Evolutionary conservation across 768 basidiomycete genomes (phyloP), one percentile per base, ranked within the genome.

Genomic region (Cystobasidiopsis lactophilus): DNA sequence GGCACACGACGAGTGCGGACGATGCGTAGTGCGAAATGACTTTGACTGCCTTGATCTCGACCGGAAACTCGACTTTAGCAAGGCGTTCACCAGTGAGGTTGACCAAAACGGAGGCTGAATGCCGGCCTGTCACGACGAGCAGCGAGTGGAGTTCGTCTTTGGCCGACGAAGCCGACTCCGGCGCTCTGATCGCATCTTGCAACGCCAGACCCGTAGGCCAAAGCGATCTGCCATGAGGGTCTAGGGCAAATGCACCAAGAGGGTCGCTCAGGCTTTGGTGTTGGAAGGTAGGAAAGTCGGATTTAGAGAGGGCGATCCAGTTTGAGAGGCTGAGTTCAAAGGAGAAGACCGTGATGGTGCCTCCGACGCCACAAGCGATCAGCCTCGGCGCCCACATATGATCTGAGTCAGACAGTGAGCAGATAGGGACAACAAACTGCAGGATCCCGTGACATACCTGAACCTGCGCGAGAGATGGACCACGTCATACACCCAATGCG

Each of bases 401-500:
- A 52, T 69, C 71, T 62, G 51, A 66, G 3, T 24, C 3, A 21
- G 29, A 4, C 49, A n/a, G 19, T 9, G 19, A 29, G 26, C 5
- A 29, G 4, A 47, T 33, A 16, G n/a, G n/a, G n/a, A 11, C 2
- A 13, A 24, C 23, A 23, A 30, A 3, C 10, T 16, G n/a, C 48
- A 33, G 21, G 31, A 2, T 2, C 24, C 21, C n/a, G 5, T 46
- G 3, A 11, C 21, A 29, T 49, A 71, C 82, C 80, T 63, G 74
- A 66, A 3, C 72, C 72, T 21, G 78, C 62, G 2, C 72, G 66
- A 46, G 74, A 71, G 4, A 84, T 72, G 0, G 77, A 72, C 82
- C 82, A 91, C 26, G 72, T 69, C 55, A 89, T 63, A 1, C 73
- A 72, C 18, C 66, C 66, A 9, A 81, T 65, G 1, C 68, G 65